phyloP scores from a whole-genome alignment of 352 stramenopile genomes.

The Stramenopiles sp. region DNA sequence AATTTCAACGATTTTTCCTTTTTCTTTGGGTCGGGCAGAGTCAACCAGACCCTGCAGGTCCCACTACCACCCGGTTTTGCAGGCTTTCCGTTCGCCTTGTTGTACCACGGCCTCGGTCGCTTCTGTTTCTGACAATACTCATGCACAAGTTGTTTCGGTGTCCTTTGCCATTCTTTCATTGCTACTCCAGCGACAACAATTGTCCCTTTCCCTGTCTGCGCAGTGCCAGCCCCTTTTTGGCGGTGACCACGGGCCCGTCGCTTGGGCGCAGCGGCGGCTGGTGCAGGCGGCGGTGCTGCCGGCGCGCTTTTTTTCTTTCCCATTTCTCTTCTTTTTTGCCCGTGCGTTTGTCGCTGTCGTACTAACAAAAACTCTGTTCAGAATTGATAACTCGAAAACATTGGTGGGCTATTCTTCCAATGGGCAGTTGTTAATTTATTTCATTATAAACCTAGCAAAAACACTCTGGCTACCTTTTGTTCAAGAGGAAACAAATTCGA shows the following conservation, averaged over 20 bases:
- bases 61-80: neutral
- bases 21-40: conserved; percentile 72
- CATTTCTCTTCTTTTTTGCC: no score
- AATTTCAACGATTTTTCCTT: conserved; percentile 45
- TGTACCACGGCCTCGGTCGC: conserved; percentile 45
- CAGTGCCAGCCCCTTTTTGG: conserved; percentile 57
- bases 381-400: no score
- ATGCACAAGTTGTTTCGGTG: conserved; percentile 70
- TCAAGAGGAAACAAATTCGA: no score
- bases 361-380: no score
- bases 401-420: no score
- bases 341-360: no score
- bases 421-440: no score
- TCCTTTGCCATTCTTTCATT: conserved; percentile 76
- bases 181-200: conserved; percentile 33
- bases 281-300: no score
- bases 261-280: neutral
- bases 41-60: neutral
- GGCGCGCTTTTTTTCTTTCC: no score
- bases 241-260: conserved; percentile 32
- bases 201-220: neutral
- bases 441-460: no score
- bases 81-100: conserved; percentile 27
- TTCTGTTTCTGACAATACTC: conserved; percentile 82
- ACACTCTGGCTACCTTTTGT: no score